Conservation (phyloP, 2,329 filamentous ascomycete genomes). For the Fusarium sp. region DNA sequence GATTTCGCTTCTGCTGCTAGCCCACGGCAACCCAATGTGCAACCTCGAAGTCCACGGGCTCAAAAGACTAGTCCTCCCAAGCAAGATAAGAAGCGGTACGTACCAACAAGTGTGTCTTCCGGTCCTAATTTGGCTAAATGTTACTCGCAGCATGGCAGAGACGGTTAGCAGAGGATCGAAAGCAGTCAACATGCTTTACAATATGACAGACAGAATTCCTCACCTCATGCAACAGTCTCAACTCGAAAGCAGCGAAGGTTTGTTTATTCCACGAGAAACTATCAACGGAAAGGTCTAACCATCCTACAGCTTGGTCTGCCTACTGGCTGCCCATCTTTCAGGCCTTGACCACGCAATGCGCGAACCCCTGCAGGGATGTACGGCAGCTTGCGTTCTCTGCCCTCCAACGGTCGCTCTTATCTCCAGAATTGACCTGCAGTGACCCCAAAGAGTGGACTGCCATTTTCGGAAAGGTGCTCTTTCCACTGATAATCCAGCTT, state of each 20-base stretch:
- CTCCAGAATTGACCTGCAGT: conserved; percentile 82
- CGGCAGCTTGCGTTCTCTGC: conserved; percentile 88
- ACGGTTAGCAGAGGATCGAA: conserved; percentile 81
- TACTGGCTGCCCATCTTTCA: conserved; percentile 98
- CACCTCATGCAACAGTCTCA: conserved; percentile 92
- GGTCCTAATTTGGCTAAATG: not conserved
- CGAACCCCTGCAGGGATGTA: conserved; percentile 93
- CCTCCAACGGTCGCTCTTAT: conserved; percentile 86
- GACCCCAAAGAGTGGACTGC: conserved; percentile 93
- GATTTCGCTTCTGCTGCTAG: conserved; percentile 89
- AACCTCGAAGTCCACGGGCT: conserved; percentile 67
- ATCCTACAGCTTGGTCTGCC: conserved; percentile 82
- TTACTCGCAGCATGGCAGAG: conserved; percentile 51
- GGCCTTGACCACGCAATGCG: conserved; percentile 87
- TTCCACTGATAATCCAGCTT: conserved; percentile 86
- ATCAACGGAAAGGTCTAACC: conserved; percentile 21
- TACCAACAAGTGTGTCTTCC: not conserved
- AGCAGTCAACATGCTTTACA: conserved; percentile 83
- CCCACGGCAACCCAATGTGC: conserved; percentile 75
- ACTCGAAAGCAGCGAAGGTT: conserved; percentile 85
- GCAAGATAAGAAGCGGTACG: conserved; percentile 45
- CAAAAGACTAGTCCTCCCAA: conserved; percentile 48
- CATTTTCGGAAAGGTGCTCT: conserved; percentile 93
- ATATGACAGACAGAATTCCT: conserved; percentile 83
- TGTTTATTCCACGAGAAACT: conserved; percentile 29